Evolutionary conservation across 208 protist genomes (phyloP).

Genomic region (Leptomonas seymouri): DNA sequence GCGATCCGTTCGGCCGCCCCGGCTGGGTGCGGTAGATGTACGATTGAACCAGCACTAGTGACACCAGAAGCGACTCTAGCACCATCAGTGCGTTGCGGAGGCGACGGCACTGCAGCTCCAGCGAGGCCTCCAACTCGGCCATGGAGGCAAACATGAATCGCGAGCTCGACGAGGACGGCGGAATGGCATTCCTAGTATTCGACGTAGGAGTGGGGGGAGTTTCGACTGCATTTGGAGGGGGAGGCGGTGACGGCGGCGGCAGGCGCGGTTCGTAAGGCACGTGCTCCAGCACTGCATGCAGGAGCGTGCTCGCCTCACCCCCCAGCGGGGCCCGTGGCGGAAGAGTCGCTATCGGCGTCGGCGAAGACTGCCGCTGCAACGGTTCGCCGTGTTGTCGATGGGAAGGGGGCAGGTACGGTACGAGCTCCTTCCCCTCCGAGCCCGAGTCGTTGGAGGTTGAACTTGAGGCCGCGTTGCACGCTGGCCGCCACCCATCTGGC

Average conservation of each 20-base stretch:
- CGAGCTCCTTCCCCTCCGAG: too few species aligned
- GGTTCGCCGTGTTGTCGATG: too few species aligned
- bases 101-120: constrained; percentile 29
- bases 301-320: not conserved
- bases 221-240: not conserved
- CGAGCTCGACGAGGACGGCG: not conserved
- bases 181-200: not conserved
- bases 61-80: constrained; percentile 43
- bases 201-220: not conserved
- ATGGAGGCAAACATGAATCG: constrained; percentile 5
- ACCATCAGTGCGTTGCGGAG: constrained; percentile 39
- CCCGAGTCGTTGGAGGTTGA: too few species aligned
- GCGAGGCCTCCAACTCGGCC: constrained; percentile 26
- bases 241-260: not conserved
- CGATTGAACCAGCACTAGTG: constrained; percentile 25
- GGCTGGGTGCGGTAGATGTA: constrained; percentile 18
- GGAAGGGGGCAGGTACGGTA: too few species aligned
- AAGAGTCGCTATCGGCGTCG: not conserved
- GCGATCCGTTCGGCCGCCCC: constrained; percentile 1
- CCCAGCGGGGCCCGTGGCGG: constrained; percentile 7
- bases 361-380: too few species aligned
- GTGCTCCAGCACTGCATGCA: not conserved
- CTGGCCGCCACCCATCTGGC: too few species aligned
- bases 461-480: too few species aligned
- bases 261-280: not conserved